Evolutionary conservation across 257 asterid species (phyloP).

Genomic region (Linderniella brevidens): DNA sequence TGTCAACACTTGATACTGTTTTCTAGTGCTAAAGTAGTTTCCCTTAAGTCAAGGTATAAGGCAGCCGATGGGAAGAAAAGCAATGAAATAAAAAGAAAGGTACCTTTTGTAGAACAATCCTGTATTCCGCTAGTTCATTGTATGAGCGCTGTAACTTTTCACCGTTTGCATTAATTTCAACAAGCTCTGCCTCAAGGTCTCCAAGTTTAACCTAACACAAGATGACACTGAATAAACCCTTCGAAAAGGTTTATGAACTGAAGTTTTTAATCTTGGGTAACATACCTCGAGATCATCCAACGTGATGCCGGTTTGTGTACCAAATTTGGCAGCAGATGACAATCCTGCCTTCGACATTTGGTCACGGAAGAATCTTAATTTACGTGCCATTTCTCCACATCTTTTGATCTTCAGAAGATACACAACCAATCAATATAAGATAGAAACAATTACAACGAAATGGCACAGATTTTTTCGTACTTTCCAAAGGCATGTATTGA

Average conservation of each 20-base stretch:
- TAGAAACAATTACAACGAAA: background rate
- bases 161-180: slow-evolving; percentile 68
- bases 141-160: slow-evolving; percentile 67
- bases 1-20: too few relatives aligned
- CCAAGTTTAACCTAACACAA: slow-evolving; percentile 32
- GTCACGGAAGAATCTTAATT: slow-evolving; percentile 72
- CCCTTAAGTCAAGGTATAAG: background rate
- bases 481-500: too few relatives aligned
- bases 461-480: too few relatives aligned
- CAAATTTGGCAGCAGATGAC: slow-evolving; percentile 29
- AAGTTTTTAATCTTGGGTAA: slow-evolving; percentile 7
- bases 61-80: background rate
- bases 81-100: background rate
- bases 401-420: slow-evolving; percentile 52
- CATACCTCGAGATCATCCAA: slow-evolving; percentile 87
- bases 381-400: slow-evolving; percentile 98
- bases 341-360: slow-evolving; percentile 87
- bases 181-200: slow-evolving; percentile 73
- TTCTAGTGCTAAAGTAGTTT: too few relatives aligned
- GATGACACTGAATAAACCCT: slow-evolving; percentile 9
- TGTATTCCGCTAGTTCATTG: slow-evolving; percentile 76
- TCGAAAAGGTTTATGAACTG: background rate
- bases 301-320: slow-evolving; percentile 25
- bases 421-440: slow-evolving; percentile 6
- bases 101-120: slow-evolving; percentile 63